phyloP scores from a whole-genome alignment of 345 rosid species.

The Moricandia moricandioides region DNA sequence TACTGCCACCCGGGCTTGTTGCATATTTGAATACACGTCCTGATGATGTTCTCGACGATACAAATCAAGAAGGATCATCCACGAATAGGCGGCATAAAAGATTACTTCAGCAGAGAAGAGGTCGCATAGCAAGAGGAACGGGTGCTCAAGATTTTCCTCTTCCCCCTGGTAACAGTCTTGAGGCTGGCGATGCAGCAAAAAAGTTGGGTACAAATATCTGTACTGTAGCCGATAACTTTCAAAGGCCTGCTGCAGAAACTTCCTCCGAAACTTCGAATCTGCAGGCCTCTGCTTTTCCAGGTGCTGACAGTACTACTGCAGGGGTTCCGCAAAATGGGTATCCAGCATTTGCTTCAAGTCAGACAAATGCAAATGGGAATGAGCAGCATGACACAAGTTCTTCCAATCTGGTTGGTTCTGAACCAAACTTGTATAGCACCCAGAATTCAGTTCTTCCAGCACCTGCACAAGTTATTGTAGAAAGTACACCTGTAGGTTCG shows the following conservation, averaged over 20 bases:
- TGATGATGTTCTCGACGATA: conserved; percentile 59
- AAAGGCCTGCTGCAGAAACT: conserved; percentile 46
- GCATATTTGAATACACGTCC: conserved; percentile 95
- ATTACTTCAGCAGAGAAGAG: conserved; percentile 87
- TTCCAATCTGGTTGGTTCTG: conserved; percentile 48
- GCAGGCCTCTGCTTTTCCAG: conserved; percentile 48
- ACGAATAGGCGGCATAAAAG: conserved; percentile 78
- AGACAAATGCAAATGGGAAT: conserved; percentile 40
- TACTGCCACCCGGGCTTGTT: conserved; percentile 98
- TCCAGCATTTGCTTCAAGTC: conserved; percentile 42
- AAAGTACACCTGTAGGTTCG: conserved; percentile 88
- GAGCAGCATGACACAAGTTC: conserved; percentile 50
- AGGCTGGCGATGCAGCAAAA: conserved; percentile 53
- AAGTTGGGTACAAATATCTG: conserved; percentile 41
- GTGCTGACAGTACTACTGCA: conserved; percentile 39
- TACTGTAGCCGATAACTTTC: conserved; percentile 52
- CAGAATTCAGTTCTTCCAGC: conserved; percentile 69
- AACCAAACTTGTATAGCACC: conserved; percentile 42
- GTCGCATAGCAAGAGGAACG: conserved; percentile 55
- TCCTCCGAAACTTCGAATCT: conserved; percentile 45
- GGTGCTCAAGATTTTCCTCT: conserved; percentile 61
- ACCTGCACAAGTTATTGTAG: conserved; percentile 98
- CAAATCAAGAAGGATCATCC: conserved; percentile 67
- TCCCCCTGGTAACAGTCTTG: conserved; percentile 51
- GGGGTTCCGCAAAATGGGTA: conserved; percentile 56